Conservation (phyloP, 306 rosid species). For the cucumber (Cucumis sativus) region Cucumber_9930_V3 NC_026657.2:39458501-39459000, state of each 20-base stretch:
- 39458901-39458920: background rate
- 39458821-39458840: background rate
- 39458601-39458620: no score
- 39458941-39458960: no score
- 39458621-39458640: background rate
- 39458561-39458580: background rate
- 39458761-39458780: background rate
- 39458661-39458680: background rate
- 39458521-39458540: background rate
- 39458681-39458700: background rate
- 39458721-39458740: background rate
- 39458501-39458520: background rate
- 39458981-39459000: no score
- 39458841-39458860: no score
- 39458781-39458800: background rate
- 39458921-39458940: no score
- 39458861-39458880: no score
- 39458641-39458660: background rate
- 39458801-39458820: background rate
- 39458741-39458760: background rate
- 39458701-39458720: slow-evolving; percentile 6
- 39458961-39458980: no score
- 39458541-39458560: background rate
- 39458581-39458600: background rate
- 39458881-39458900: background rate